These are phyloP conservation scores for Plectosphaerella cucumerina DNA, from an alignment of 2,329 filamentous ascomycete species.

Conservation along the genomic window DNA sequence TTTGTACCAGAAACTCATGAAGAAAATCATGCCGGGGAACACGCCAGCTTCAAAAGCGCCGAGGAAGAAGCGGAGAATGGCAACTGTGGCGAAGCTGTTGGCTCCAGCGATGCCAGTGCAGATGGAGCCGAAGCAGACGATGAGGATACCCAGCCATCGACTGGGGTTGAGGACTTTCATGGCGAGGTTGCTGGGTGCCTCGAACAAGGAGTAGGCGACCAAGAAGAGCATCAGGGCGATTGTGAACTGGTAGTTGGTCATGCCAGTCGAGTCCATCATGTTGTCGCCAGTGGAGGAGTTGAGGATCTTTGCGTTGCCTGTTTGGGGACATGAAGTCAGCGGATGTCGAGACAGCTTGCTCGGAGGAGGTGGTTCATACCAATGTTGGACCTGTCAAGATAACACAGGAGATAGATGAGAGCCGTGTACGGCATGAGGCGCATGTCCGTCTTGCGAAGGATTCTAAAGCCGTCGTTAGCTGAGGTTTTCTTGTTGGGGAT, in stretches of 20 bases:
- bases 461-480: not conserved
- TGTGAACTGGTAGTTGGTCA: constrained; percentile 59
- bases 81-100: constrained; percentile 16
- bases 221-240: constrained; percentile 57
- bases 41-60: constrained; percentile 57
- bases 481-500: not conserved
- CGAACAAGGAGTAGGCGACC: constrained; percentile 30
- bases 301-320: constrained; percentile 59
- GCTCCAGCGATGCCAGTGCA: not conserved
- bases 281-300: constrained; percentile 57
- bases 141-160: constrained; percentile 40
- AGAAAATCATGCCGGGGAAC: constrained; percentile 54
- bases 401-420: constrained; percentile 59
- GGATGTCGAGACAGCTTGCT: not conserved
- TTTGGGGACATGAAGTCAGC: not conserved
- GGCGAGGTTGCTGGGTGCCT: constrained; percentile 17
- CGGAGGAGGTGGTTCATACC: constrained; percentile 27
- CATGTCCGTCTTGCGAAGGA: constrained; percentile 56
- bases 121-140: constrained; percentile 1
- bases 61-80: constrained; percentile 39
- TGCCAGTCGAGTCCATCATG: constrained; percentile 56
- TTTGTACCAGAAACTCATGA: constrained; percentile 65
- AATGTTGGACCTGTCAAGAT: constrained; percentile 65
- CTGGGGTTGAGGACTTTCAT: constrained; percentile 14
- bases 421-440: constrained; percentile 61